Conservation (phyloP, 176 grass and related monocot species). For the Aegilops umbellulata region DNA sequence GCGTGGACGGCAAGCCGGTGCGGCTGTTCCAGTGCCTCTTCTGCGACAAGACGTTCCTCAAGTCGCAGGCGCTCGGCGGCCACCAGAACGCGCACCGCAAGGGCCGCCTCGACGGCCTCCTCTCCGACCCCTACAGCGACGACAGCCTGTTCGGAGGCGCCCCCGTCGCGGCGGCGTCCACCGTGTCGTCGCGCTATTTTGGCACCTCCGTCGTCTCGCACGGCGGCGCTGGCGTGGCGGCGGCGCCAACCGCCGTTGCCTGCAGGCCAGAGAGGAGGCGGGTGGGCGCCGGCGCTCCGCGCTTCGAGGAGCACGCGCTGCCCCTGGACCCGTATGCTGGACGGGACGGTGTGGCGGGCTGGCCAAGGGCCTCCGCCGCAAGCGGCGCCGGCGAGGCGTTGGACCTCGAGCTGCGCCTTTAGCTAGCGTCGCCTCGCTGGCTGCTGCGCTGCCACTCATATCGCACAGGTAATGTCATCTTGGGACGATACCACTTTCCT, state of each 20-base stretch:
- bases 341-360: neutral
- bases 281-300: neutral
- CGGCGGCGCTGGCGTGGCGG: neutral
- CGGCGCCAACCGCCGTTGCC: neutral
- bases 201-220: neutral
- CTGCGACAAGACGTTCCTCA: constrained; percentile 78
- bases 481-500: neutral
- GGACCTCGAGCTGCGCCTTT: constrained; percentile 8
- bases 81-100: constrained; percentile 85
- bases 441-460: neutral
- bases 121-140: neutral
- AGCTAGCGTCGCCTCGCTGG: neutral
- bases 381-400: neutral
- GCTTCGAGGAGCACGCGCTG: neutral
- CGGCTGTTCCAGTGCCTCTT: constrained; percentile 70
- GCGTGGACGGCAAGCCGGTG: constrained; percentile 22
- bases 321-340: neutral
- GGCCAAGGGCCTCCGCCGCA: neutral
- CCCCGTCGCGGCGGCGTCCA: neutral
- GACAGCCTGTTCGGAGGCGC: neutral
- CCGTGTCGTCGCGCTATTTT: neutral
- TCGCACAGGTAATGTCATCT: neutral
- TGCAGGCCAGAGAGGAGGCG: neutral
- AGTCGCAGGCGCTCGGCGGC: constrained; percentile 66
- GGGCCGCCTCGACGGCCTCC: constrained; percentile 34